Conservation (phyloP, 164 flowering plant genomes). For the Vitis amurensis region DNA sequence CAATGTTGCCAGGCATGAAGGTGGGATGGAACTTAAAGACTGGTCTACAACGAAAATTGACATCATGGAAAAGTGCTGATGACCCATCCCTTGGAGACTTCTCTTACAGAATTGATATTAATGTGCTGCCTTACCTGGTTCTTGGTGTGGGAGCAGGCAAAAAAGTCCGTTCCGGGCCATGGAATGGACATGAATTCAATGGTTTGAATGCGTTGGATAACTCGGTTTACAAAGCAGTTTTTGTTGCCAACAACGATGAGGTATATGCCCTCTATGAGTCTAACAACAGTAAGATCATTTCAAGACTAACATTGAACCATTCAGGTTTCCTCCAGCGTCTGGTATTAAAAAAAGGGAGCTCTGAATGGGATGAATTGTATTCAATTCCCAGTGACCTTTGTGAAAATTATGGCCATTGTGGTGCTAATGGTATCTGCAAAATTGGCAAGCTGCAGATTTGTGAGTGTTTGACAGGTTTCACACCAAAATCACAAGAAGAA, state of each 20-base stretch:
- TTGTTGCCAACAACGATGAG: background rate
- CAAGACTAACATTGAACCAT: background rate
- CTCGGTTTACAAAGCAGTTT: too few relatives aligned
- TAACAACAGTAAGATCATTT: background rate
- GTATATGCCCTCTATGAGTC: background rate
- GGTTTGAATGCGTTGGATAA: too few relatives aligned
- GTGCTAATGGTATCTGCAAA: conserved; percentile 3
- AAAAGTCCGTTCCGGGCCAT: too few relatives aligned
- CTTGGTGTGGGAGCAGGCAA: too few relatives aligned
- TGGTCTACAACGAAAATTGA: too few relatives aligned
- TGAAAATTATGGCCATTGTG: conserved; percentile 7
- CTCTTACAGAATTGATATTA: too few relatives aligned
- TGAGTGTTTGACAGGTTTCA: conserved; percentile 7
- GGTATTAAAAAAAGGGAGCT: background rate
- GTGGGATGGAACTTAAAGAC: too few relatives aligned
- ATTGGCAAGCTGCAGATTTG: background rate
- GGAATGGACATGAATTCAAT: too few relatives aligned
- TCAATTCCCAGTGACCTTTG: background rate
- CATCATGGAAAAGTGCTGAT: too few relatives aligned
- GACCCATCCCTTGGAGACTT: too few relatives aligned
- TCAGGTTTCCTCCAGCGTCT: background rate
- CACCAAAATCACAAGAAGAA: background rate
- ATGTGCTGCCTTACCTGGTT: too few relatives aligned
- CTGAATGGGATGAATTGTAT: background rate
- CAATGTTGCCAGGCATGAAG: too few relatives aligned